Conservation (phyloP, 495 filamentous ascomycete species). For the Lasiosphaeria ovina region DNA sequence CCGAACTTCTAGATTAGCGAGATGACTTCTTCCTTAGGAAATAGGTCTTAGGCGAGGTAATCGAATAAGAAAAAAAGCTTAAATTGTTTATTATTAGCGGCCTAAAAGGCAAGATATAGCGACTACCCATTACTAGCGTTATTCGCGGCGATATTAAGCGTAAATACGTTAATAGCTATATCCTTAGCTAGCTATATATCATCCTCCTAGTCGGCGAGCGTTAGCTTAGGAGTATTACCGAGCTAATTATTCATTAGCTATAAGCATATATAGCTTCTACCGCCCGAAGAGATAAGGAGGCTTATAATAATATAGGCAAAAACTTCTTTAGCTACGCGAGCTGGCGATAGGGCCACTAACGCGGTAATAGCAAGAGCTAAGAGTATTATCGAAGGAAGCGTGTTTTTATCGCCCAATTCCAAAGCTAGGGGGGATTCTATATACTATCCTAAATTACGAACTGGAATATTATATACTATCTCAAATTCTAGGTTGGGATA, state of each 20-base stretch:
- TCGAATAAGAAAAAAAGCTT: slow-evolving; percentile 45
- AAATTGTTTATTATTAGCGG: slow-evolving; percentile 29
- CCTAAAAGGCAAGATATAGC: slow-evolving; percentile 36
- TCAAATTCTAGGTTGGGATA: too few relatives aligned
- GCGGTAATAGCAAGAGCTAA: not conserved
- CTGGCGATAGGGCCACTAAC: not conserved
- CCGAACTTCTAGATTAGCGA: slow-evolving; percentile 28
- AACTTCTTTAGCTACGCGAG: not conserved
- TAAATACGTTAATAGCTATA: slow-evolving; percentile 16
- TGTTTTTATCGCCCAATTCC: not conserved
- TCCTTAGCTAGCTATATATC: slow-evolving; percentile 33
- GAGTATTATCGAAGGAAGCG: not conserved
- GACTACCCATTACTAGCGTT: slow-evolving; percentile 25
- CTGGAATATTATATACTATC: slow-evolving; percentile 4
- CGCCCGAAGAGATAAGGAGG: not conserved
- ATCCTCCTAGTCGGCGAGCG: slow-evolving; percentile 30
- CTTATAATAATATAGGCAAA: not conserved
- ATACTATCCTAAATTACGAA: slow-evolving; percentile 2
- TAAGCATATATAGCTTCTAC: not conserved
- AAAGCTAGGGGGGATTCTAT: not conserved
- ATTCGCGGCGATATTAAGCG: slow-evolving; percentile 32
- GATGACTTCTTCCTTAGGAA: slow-evolving; percentile 26
- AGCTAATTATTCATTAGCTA: slow-evolving; percentile 16
- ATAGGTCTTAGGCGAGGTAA: slow-evolving; percentile 29
- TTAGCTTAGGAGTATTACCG: slow-evolving; percentile 27